Evolutionary conservation across 164 flowering plant genomes (phyloP).

Genomic region (Dillenia turbinata): DNA sequence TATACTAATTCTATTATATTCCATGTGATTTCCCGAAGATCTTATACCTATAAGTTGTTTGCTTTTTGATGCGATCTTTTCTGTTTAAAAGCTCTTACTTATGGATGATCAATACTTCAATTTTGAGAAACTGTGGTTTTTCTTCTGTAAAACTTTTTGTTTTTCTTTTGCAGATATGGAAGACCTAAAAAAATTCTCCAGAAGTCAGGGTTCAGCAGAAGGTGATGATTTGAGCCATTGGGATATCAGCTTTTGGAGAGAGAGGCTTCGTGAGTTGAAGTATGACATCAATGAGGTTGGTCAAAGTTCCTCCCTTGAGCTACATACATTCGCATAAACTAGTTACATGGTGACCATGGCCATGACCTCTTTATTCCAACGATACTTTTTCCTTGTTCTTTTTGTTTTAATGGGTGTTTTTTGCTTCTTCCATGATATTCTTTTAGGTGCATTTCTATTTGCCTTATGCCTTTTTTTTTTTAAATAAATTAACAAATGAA

Average conservation of each 20-base stretch:
- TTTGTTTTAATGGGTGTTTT: neutral
- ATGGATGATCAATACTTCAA: no score
- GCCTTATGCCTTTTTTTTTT: neutral
- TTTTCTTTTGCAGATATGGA: conserved; percentile 61
- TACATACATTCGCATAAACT: no score
- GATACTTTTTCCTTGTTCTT: no score
- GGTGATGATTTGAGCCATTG: conserved; percentile 76
- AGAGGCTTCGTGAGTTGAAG: conserved; percentile 95
- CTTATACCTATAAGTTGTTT: neutral
- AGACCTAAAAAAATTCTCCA: conserved; percentile 66
- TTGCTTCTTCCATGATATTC: neutral
- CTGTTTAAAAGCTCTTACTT: neutral
- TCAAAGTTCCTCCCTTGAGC: neutral
- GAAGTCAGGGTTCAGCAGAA: conserved; percentile 73
- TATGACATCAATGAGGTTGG: conserved; percentile 91
- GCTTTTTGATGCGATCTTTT: neutral
- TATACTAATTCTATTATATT: no score
- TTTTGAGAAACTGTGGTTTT: neutral
- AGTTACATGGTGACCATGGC: no score
- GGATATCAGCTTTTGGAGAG: conserved; percentile 94
- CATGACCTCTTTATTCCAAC: no score
- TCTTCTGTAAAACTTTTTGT: neutral
- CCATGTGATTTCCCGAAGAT: neutral
- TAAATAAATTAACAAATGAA: neutral
- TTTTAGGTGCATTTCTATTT: neutral